phyloP scores from a whole-genome alignment of 2,329 filamentous ascomycete genomes.

The Aureobasidium sp. region DNA sequence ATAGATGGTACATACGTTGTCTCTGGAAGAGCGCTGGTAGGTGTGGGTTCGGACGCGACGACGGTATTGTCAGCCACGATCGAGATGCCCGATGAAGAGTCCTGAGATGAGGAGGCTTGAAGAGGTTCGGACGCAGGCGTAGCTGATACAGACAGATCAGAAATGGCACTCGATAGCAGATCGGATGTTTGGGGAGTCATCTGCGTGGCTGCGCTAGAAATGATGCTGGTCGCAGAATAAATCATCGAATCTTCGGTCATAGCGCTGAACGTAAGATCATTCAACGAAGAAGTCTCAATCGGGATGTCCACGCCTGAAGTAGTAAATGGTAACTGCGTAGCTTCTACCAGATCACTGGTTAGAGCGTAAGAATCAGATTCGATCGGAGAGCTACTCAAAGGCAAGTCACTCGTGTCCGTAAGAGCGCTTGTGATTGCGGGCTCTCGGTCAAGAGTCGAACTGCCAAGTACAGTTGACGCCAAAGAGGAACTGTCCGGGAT shows the following conservation, averaged over 20 bases:
- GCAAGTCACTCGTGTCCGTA: background rate
- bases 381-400: background rate
- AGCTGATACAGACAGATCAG: background rate
- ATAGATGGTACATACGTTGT: background rate
- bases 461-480: background rate
- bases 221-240: background rate
- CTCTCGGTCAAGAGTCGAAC: background rate
- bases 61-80: background rate
- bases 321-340: background rate
- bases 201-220: background rate
- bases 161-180: background rate
- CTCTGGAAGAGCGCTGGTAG: background rate
- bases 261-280: background rate
- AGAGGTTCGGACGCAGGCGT: background rate
- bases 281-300: background rate
- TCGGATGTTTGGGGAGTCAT: too few relatives aligned
- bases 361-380: background rate
- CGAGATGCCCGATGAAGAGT: background rate
- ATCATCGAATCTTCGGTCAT: background rate
- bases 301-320: background rate
- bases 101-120: background rate
- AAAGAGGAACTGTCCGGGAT: background rate
- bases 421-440: background rate
- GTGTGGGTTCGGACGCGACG: background rate
- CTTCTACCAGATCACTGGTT: background rate